Base-by-base conservation (phyloP, 2,329 filamentous ascomycete species). In the Phaeosphaeriaceae sp. region DNA sequence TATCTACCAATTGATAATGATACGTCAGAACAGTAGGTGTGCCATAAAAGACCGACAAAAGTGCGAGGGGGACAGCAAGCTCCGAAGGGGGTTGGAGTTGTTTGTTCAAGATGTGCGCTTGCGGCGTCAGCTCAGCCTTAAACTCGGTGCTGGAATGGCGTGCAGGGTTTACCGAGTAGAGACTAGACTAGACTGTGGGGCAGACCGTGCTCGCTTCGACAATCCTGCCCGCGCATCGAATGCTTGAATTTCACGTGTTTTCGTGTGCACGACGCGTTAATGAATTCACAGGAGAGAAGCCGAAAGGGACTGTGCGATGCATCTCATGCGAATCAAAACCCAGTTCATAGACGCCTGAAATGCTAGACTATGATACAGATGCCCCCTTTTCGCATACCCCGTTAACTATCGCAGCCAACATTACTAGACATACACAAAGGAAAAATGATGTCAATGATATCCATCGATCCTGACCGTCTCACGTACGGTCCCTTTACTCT, bases 311-410 rank as follows among this genome's bases (percentile, higher is more conserved):
- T 7, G 19, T 27, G 25, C 31, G 13, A 36, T 13, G 10, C 6
- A 31, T 48, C 9, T 20, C 47, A 20, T 21, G 31, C 24, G 19
- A 24, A 41, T 3, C 13, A 22, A 17, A 50, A 24, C 11, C 41
- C 44, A n/a, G 13, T 41, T 20, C 17, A 31, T 21, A 27, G 15
- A 46, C 42, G 40, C 36, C 27, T 17, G 19, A 11, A 53, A 46
- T 46, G 40, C 40, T 36, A 53, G 46, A 52, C 42, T 53, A 53
- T 46, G n/a, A n/a, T 53, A 53, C 49, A 53, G 10, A 45, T 46
- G 42, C 50, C 15, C 10, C 42, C 24, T 27, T 21, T 46, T 25
- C 11, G 15, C 41, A 53, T 53, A 20, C 25, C 42, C 19, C 49
- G 45, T 25, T 33, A 15, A 20, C 45, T 24, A n/a, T 36, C 33